Base-by-base conservation (phyloP, 352 stramenopile genomes). In the Globisporangium uncinulatum region DNA sequence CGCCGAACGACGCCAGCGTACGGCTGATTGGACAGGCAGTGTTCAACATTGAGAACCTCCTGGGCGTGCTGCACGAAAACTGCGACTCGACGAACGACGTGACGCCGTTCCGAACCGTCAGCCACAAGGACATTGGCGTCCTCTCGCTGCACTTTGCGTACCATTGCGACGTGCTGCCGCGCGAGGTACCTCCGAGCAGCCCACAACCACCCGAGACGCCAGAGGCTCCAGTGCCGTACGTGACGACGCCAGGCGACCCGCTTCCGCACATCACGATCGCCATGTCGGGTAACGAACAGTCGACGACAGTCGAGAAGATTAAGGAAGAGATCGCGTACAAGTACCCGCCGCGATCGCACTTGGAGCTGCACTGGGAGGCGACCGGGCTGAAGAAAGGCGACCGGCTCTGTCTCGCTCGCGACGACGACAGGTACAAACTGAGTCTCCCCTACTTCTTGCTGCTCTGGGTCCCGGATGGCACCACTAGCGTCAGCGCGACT, bases 41-140 rank as follows among this genome's bases (percentile, higher is more conserved):
- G 3, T 80, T 83, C 48, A 66, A 82, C 19, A n/a, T 83, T 10
- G 47, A 55, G 6, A 66, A 80, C 2, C 65, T 83, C 0, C 43
- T 83, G 2, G 56, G 66, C n/a, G 72, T 81, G 5, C 55, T 86
- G 0, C 68, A 81, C 17, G 64, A 73, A n/a, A 73, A 86, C 43
- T 69, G 58, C 3, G 66, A 74, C 20, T 39, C 65, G 5, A 83
- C 72, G 0, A 62, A 79, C 17, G 75, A 81, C 32, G 46, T 86
- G 5, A 61, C 62, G 7, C 62, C 68, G 8, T 71, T 86, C 13
- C 60, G 54, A 8, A 82, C 70, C 0, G 64, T 70, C 14, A 49
- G 66, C 0, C 51, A 73, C 52, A 65, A 69, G n/a, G 72, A 79
- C 32, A 64, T 78, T 3, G 72, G 72, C 2, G 62, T 75, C 6